Evolutionary conservation across 2,329 filamentous ascomycete genomes (phyloP).

Genomic region (Arthrobotrys sinensis): DNA sequence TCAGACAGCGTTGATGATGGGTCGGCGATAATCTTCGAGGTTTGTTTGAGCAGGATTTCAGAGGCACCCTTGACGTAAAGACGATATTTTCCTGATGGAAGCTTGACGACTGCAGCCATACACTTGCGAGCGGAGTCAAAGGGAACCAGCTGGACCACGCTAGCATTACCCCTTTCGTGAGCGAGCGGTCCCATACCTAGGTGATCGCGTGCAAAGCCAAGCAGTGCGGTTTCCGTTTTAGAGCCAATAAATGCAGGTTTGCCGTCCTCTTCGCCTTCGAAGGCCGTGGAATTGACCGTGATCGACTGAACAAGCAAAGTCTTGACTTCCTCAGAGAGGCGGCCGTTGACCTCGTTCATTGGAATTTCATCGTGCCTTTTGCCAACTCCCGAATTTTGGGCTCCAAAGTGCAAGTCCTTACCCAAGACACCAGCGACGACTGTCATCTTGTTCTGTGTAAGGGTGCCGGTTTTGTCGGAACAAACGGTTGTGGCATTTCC

Average conservation of each 20-base stretch:
- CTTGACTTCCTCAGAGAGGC: slow-evolving; percentile 72
- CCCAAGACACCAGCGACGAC: slow-evolving; percentile 67
- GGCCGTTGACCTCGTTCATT: slow-evolving; percentile 72
- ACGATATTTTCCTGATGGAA: slow-evolving; percentile 71
- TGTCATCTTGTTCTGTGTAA: slow-evolving; percentile 75
- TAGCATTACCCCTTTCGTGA: slow-evolving; percentile 76
- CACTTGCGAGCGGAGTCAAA: slow-evolving; percentile 79
- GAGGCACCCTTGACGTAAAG: slow-evolving; percentile 78
- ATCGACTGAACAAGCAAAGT: slow-evolving; percentile 76
- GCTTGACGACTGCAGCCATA: slow-evolving; percentile 75
- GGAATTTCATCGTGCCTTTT: slow-evolving; percentile 69
- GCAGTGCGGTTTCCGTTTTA: slow-evolving; percentile 82
- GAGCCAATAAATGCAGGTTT: slow-evolving; percentile 78
- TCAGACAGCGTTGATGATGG: slow-evolving; percentile 50
- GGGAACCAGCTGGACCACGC: slow-evolving; percentile 73
- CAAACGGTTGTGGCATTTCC: slow-evolving; percentile 82
- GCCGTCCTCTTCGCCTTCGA: slow-evolving; percentile 77
- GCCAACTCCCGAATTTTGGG: slow-evolving; percentile 64
- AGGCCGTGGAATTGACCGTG: slow-evolving; percentile 79
- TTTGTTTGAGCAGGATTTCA: slow-evolving; percentile 75
- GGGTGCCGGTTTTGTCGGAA: slow-evolving; percentile 83
- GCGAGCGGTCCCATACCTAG: slow-evolving; percentile 76
- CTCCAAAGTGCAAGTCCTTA: slow-evolving; percentile 64
- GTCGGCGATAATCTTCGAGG: slow-evolving; percentile 66
- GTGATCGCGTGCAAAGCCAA: slow-evolving; percentile 78